A percentile compares a stretch with the other conserved stretches of the same genome.
Evolutionary conservation across 805 yeast species (phyloP).

Genomic region (Myxozyma monticola): DNA sequence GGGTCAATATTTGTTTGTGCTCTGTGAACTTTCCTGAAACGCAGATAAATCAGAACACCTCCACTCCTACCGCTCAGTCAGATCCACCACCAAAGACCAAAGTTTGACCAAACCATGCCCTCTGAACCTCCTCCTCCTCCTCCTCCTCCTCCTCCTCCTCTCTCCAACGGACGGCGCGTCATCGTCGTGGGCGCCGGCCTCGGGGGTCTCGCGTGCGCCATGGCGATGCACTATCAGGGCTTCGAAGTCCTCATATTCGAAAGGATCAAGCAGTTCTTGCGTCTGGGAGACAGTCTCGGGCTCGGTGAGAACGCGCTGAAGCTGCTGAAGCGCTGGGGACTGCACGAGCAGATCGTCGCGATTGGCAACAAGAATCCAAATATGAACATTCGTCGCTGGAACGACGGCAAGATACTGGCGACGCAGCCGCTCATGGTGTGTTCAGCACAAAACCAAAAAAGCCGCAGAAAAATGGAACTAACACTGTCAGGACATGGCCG

Average conservation of each 20-base stretch:
- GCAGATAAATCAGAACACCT: no score
- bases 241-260: conserved; percentile 9
- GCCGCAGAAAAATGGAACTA: conserved; percentile 6
- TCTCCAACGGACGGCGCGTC: background rate
- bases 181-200: conserved; percentile 5
- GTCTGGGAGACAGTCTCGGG: conserved; percentile 3
- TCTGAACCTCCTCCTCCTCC: background rate
- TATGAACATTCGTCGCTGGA: conserved; percentile 26
- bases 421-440: conserved; percentile 29
- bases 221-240: conserved; percentile 8
- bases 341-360: conserved; percentile 7
- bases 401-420: conserved; percentile 34
- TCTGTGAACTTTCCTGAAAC: no score
- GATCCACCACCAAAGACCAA: background rate
- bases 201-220: conserved; percentile 5
- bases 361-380: conserved; percentile 1
- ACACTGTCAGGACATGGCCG: conserved; percentile 21
- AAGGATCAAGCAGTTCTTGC: conserved; percentile 1
- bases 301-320: conserved; percentile 9
- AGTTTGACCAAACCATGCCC: background rate
- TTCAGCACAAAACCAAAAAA: conserved; percentile 30
- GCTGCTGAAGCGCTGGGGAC: conserved; percentile 8
- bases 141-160: background rate
- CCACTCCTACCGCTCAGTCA: no score
- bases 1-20: no score